Base-by-base conservation (phyloP, 345 rosid species). In the Microcos paniculata region DNA sequence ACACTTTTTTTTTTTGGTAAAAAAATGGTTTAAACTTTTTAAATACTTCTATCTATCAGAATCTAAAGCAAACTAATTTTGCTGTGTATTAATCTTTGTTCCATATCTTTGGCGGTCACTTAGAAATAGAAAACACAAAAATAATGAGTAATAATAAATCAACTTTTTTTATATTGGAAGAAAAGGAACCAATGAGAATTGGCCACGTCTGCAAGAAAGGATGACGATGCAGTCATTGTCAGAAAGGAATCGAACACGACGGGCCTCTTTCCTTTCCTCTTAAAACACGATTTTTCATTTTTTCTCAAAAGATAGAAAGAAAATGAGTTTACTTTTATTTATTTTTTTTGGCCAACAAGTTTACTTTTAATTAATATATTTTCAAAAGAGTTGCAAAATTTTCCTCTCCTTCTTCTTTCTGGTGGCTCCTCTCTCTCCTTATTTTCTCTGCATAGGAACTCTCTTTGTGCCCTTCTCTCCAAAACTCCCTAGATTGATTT, bases 391-490 rank as follows among this genome's bases (percentile, higher is more conserved):
- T 45, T 16, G 48, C 40, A 31, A 2, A 7, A 0, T n/a, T 30
- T 40, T 43, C n/a, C 0, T 33, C 15, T 45, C 24, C 9, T 18
- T n/a, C 38, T 9, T 43, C 70, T 57, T 11, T 74, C 72, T 31
- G 74, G 76, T 74, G 71, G 74, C 69, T 26, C 31, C 65, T 31
- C 55, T 74, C 53, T 14, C 51, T 64, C 55, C 63, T 64, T 24
- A 12, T 42, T 35, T 62, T 56, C 68, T 71, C 68, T 51, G 58
- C 69, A n/a, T 49, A 65, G 38, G 23, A 42, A 46, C 33, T 18
- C 38, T 43, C 16, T 43, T 10, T 38, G 30, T 21, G 31, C 46
- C 38, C 45, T 31, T 42, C 58, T 45, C 28, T 10, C 26, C 31
- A 31, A 8, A 46, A 28, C 45, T 53, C 46, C 43, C 70, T 19